These are phyloP conservation scores for Setaria italica DNA, from an alignment of 202 grass and related monocot genomes.

Conservation along the genomic window DNA sequence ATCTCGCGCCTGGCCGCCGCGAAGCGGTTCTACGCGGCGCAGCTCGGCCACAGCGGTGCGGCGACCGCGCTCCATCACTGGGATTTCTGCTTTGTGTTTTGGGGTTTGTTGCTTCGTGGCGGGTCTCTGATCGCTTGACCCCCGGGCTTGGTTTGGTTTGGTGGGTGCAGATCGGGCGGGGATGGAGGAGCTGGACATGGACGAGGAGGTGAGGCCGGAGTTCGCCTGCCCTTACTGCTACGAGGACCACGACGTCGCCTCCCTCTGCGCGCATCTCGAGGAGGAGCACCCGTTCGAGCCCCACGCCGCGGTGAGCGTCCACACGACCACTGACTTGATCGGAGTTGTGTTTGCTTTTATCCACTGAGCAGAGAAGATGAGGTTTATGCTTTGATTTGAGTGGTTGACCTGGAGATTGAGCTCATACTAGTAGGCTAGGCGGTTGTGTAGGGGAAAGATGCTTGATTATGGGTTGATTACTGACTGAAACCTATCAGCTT, in stretches of 20 bases:
- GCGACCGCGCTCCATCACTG: background rate
- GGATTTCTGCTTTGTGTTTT: background rate
- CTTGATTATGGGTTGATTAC: background rate
- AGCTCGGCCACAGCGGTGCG: constrained; percentile 66
- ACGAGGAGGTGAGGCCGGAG: constrained; percentile 82
- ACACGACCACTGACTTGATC: background rate
- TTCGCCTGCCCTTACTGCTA: constrained; percentile 98
- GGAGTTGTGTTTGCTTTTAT: background rate
- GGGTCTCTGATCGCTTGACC: constrained; percentile 21
- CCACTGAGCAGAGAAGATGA: background rate
- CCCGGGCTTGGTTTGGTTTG: constrained; percentile 28
- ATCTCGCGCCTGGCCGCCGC: constrained; percentile 96
- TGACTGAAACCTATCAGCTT: background rate
- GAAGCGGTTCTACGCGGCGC: constrained; percentile 86
- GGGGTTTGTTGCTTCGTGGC: background rate
- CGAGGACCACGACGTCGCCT: constrained; percentile 90
- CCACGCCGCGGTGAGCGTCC: constrained; percentile 62
- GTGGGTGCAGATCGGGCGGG: constrained; percentile 66
- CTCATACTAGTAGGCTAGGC: background rate
- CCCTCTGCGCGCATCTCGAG: constrained; percentile 87
- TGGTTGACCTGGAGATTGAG: constrained; percentile 6
- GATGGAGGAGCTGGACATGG: constrained; percentile 88
- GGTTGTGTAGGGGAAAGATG: background rate
- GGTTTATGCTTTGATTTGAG: background rate
- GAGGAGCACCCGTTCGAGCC: constrained; percentile 94